These are phyloP conservation scores for Termitomyces sp. DNA, from an alignment of 768 basidiomycete species.

Conservation along the genomic window DNA sequence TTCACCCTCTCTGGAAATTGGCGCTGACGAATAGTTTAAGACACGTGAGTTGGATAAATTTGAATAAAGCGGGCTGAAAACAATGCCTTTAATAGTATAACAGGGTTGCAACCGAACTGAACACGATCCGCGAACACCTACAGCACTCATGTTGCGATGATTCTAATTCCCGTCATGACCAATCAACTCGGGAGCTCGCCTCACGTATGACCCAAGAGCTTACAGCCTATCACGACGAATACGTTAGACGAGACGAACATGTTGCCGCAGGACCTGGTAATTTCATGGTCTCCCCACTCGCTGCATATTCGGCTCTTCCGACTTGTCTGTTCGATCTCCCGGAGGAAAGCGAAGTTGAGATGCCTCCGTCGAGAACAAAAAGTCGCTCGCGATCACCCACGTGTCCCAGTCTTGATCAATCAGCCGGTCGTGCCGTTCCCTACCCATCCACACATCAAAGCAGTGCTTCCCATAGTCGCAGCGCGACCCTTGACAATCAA, in stretches of 20 bases:
- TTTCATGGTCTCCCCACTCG: constrained; percentile 37
- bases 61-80: not conserved
- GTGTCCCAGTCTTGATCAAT: constrained; percentile 18
- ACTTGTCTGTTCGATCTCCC: constrained; percentile 26
- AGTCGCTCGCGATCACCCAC: constrained; percentile 4
- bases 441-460: constrained; percentile 5
- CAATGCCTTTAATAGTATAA: constrained; percentile 23
- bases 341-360: constrained; percentile 21
- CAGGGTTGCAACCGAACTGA: constrained; percentile 25
- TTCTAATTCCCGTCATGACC: not conserved
- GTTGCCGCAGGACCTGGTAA: constrained; percentile 27
- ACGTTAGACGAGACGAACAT: constrained; percentile 24
- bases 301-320: constrained; percentile 25
- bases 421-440: constrained; percentile 10
- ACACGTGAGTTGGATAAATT: constrained; percentile 22
- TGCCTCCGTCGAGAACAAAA: constrained; percentile 1
- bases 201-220: constrained; percentile 11
- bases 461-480: not conserved
- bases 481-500: not conserved
- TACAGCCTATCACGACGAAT: constrained; percentile 25
- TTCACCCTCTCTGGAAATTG: not conserved
- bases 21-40: constrained; percentile 14
- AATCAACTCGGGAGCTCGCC: constrained; percentile 3
- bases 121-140: constrained; percentile 15
- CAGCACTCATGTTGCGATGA: not conserved